Evolutionary conservation across 2,329 filamentous ascomycete species (phyloP).

Genomic region (Nemania diffusa): DNA sequence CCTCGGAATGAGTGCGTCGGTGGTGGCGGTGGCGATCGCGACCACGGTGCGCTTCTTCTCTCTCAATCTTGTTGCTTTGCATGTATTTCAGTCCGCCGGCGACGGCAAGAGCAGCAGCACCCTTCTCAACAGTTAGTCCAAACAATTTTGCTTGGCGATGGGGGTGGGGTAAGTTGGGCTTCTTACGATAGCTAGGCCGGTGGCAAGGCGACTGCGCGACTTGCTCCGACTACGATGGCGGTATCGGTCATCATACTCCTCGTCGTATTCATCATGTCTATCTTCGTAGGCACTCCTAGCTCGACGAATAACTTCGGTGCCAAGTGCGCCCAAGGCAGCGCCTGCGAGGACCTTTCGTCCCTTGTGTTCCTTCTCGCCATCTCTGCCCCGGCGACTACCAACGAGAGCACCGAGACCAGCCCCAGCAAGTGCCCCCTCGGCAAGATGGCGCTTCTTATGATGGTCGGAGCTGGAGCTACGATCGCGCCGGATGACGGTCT

Average conservation of each 20-base stretch:
- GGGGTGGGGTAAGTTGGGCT: not conserved
- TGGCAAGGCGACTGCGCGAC: constrained; percentile 62
- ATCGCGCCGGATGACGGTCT: constrained; percentile 60
- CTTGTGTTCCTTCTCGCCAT: constrained; percentile 62
- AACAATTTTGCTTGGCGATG: not conserved
- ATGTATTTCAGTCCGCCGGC: constrained; percentile 74
- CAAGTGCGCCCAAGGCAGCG: constrained; percentile 70
- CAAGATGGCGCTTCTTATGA: constrained; percentile 68
- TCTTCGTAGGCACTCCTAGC: constrained; percentile 71
- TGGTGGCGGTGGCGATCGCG: constrained; percentile 65
- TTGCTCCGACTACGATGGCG: constrained; percentile 50
- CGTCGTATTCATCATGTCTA: constrained; percentile 52
- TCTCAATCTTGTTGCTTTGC: constrained; percentile 68
- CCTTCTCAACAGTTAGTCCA: constrained; percentile 37
- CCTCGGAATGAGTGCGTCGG: constrained; percentile 54
- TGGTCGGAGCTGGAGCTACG: constrained; percentile 61
- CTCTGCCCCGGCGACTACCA: constrained; percentile 62
- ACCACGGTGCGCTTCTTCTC: constrained; percentile 67
- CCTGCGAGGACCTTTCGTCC: constrained; percentile 70
- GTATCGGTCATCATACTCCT: constrained; percentile 52
- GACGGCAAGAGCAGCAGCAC: constrained; percentile 69
- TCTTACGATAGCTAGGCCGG: constrained; percentile 68
- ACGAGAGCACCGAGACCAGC: constrained; percentile 70
- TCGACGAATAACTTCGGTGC: constrained; percentile 68
- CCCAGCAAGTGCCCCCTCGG: constrained; percentile 72